Evolutionary conservation across 2,329 filamentous ascomycete genomes (phyloP).

Genomic region (Neophaeococcomyces aloes): DNA sequence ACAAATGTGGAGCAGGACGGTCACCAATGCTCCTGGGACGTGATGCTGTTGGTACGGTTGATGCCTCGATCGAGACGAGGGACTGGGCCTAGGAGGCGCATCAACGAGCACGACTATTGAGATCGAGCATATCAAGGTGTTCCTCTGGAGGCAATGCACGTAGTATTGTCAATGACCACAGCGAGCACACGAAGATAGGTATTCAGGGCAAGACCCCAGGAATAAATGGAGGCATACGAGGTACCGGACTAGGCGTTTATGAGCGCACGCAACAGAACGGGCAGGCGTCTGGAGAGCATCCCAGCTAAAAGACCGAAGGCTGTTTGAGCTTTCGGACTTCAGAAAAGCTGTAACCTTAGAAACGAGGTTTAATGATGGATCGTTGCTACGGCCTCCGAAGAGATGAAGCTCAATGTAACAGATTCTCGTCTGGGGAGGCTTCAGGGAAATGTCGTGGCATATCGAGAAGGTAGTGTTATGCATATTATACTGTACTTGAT

Average conservation of each 20-base stretch:
- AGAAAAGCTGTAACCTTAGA: too few species aligned
- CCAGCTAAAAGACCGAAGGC: too few species aligned
- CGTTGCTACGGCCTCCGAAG: too few species aligned
- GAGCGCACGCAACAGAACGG: neutral
- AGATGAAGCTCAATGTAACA: too few species aligned
- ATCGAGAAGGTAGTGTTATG: too few species aligned
- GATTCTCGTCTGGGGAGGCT: too few species aligned
- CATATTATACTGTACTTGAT: too few species aligned
- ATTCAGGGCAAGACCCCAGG: neutral
- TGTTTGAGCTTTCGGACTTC: too few species aligned
- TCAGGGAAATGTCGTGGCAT: too few species aligned
- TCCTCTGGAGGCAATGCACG: neutral
- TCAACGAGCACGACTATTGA: neutral
- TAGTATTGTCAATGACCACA: neutral
- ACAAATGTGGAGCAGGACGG: neutral
- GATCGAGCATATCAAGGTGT: too few species aligned
- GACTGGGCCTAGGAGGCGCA: constrained; percentile 6
- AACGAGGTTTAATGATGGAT: too few species aligned
- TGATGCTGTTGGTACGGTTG: neutral
- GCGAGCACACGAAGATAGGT: neutral
- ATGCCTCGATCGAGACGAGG: neutral
- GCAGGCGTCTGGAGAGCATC: too few species aligned
- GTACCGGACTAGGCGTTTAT: constrained; percentile 2
- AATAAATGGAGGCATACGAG: neutral
- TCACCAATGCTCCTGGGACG: neutral